phyloP scores from a whole-genome alignment of 2,329 filamentous ascomycete genomes.

The Fusarium sambucinum region DNA sequence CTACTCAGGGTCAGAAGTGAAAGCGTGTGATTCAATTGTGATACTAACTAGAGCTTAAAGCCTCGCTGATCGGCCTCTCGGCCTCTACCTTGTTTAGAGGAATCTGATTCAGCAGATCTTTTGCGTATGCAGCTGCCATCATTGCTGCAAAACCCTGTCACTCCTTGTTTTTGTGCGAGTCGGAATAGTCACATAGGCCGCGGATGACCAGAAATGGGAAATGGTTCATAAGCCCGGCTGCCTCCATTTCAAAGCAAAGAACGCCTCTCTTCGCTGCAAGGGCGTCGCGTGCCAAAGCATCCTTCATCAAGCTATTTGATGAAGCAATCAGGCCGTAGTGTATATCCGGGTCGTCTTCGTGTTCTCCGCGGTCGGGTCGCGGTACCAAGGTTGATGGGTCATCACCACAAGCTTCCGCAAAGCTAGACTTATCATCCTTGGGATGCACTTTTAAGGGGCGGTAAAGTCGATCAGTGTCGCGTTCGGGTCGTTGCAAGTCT shows the following conservation, averaged over 20 bases:
- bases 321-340: slow-evolving; percentile 40
- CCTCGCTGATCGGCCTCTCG: neutral
- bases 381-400: accelerated
- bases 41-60: neutral
- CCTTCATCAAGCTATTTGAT: neutral
- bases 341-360: neutral
- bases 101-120: neutral
- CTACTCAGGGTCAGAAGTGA: neutral
- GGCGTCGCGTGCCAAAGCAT: neutral
- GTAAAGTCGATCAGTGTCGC: neutral
- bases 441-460: neutral
- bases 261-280: neutral
- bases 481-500: neutral
- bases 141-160: neutral
- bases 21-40: neutral
- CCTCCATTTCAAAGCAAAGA: neutral
- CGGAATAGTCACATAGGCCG: slow-evolving; percentile 56
- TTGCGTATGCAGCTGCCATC: neutral
- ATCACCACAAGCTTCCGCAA: neutral
- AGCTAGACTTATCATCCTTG: neutral
- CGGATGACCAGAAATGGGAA: slow-evolving; percentile 49
- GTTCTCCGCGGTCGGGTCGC: accelerated
- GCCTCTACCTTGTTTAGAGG: neutral
- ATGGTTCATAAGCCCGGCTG: too few species aligned
- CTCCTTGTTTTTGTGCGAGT: slow-evolving; percentile 47